Conservation (phyloP, 139 green algal species). For the Desmodesmus armatus region DNA sequence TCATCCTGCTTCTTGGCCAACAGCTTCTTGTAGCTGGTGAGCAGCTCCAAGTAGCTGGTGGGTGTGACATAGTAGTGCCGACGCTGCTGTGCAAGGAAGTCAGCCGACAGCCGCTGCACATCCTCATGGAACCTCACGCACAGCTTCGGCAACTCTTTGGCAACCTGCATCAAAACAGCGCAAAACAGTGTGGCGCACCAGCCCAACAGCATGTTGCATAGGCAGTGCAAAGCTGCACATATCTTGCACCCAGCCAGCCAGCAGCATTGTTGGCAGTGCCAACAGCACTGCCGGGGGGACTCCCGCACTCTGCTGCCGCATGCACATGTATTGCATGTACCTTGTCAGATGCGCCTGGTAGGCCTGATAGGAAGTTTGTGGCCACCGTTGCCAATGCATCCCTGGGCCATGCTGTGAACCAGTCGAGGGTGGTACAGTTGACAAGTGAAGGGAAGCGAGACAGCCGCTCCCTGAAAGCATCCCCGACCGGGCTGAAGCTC, state of each 20-base stretch:
- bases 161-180: constrained; percentile 39
- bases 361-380: constrained; percentile 57
- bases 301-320: too few relatives aligned
- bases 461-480: constrained; percentile 79
- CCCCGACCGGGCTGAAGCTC: constrained; percentile 75
- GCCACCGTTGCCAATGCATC: constrained; percentile 69
- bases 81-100: constrained; percentile 67
- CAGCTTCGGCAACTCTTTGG: constrained; percentile 58
- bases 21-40: constrained; percentile 77
- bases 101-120: constrained; percentile 52
- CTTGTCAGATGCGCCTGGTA: constrained; percentile 47
- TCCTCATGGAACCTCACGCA: constrained; percentile 81
- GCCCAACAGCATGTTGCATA: background rate
- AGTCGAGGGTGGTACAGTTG: constrained; percentile 88
- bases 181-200: background rate
- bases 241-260: background rate
- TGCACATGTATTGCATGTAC: too few relatives aligned
- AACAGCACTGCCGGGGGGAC: background rate
- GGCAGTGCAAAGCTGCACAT: background rate
- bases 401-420: constrained; percentile 68
- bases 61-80: constrained; percentile 86
- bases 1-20: constrained; percentile 61
- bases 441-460: constrained; percentile 85
- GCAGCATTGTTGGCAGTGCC: background rate
- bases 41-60: constrained; percentile 85